These are phyloP conservation scores for Vigna trinervia DNA, from an alignment of 306 rosid species.

Conservation along the genomic window DNA sequence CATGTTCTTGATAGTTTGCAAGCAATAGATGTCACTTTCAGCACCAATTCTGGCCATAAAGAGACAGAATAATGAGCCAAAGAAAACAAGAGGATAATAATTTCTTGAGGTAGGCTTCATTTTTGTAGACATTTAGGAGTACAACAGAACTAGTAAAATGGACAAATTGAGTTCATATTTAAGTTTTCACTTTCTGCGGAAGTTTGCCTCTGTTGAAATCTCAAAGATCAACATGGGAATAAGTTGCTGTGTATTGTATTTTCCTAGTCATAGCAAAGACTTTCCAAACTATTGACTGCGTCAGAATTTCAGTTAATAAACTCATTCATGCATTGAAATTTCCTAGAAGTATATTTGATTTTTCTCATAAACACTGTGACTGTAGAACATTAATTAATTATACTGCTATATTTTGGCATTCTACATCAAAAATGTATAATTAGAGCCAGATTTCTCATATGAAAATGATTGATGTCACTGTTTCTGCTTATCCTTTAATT, in stretches of 20 bases:
- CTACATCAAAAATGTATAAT: background rate
- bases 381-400: background rate
- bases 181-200: background rate
- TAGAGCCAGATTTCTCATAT: background rate
- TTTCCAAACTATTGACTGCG: background rate
- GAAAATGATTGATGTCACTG: background rate
- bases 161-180: constrained; percentile 12
- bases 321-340: constrained; percentile 29
- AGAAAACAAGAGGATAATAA: background rate
- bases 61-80: constrained; percentile 31
- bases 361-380: constrained; percentile 4
- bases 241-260: background rate
- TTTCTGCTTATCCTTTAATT: background rate
- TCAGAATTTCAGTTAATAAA: constrained; percentile 13
- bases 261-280: background rate
- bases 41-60: constrained; percentile 4
- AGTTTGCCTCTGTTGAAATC: background rate
- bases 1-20: constrained; percentile 40
- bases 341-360: constrained; percentile 20
- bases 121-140: background rate
- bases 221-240: background rate
- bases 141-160: background rate
- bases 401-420: background rate
- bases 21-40: constrained; percentile 37
- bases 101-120: constrained; percentile 1